Percentiles rank a stretch among this genome's conserved stretches.
Evolutionary conservation across 176 grass and related monocot species (phyloP).

Genomic region (Urochloa ruziziensis): DNA sequence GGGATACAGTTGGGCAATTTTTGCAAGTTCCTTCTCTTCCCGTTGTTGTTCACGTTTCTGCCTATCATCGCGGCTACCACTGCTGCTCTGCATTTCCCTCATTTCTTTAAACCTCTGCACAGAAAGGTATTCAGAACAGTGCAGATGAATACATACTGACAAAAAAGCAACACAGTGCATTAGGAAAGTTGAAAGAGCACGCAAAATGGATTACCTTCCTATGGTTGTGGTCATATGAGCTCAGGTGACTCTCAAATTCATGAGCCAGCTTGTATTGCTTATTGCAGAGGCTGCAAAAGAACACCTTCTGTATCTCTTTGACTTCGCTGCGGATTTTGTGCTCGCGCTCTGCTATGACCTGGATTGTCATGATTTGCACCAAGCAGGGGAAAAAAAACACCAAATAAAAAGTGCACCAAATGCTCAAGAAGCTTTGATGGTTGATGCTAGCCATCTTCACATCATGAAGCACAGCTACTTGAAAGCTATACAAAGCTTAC

Average conservation of each 20-base stretch:
- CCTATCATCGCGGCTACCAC: slow-evolving; percentile 73
- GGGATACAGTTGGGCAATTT: slow-evolving; percentile 89
- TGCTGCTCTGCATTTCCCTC: slow-evolving; percentile 89
- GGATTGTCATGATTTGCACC: slow-evolving; percentile 94
- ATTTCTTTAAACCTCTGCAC: slow-evolving; percentile 88
- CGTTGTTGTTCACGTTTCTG: slow-evolving; percentile 89
- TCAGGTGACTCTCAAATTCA: slow-evolving; percentile 94
- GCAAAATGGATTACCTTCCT: slow-evolving; percentile 64
- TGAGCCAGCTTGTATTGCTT: slow-evolving; percentile 93
- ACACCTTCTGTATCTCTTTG: slow-evolving; percentile 92
- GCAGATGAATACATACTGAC: not conserved
- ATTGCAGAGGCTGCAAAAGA: slow-evolving; percentile 94
- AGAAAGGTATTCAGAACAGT: not conserved
- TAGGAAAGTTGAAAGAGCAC: not conserved
- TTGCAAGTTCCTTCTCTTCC: slow-evolving; percentile 95
- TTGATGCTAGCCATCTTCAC: slow-evolving; percentile 45
- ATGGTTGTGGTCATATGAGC: slow-evolving; percentile 99
- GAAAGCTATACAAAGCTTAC: slow-evolving; percentile 6
- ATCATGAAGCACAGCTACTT: slow-evolving; percentile 13
- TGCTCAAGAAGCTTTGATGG: slow-evolving; percentile 43
- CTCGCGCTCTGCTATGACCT: slow-evolving; percentile 99
- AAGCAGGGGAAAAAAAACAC: slow-evolving; percentile 77
- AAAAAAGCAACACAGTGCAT: not conserved
- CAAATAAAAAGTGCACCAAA: slow-evolving; percentile 85
- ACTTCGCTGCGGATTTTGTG: slow-evolving; percentile 95